A percentile compares a stretch with the other conserved stretches of the same genome.
Evolutionary conservation across 305 asterid genomes (phyloP).

Genomic region (Rubia tinctorum): DNA sequence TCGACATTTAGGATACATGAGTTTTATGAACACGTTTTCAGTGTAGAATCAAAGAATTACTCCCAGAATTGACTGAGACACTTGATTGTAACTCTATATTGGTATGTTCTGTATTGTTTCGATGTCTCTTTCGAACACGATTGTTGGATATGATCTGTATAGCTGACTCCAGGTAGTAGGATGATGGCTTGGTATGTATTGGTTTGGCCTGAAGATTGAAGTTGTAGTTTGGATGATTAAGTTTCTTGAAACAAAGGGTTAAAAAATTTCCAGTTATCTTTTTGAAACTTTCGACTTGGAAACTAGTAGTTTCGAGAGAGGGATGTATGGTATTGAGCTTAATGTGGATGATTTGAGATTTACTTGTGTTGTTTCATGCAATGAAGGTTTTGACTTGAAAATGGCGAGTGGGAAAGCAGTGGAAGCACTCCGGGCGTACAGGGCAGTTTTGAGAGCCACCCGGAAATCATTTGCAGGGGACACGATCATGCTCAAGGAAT

Average conservation of each 20-base stretch:
- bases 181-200: no score
- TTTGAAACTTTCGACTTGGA: not conserved
- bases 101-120: not conserved
- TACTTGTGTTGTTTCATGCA: not conserved
- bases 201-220: not conserved
- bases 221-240: not conserved
- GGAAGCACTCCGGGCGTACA: slow-evolving; percentile 69
- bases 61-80: not conserved
- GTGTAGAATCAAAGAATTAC: not conserved
- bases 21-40: not conserved
- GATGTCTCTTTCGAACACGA: not conserved
- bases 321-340: not conserved
- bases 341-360: not conserved
- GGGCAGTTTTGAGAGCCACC: slow-evolving; percentile 76
- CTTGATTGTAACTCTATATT: not conserved
- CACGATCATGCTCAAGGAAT: slow-evolving; percentile 67
- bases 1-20: not conserved
- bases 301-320: not conserved
- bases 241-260: not conserved
- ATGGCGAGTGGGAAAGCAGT: slow-evolving; percentile 35
- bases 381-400: not conserved
- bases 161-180: no score
- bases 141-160: no score
- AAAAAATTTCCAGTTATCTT: not conserved
- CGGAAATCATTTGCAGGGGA: slow-evolving; percentile 91